phyloP scores from a whole-genome alignment of 2,329 filamentous ascomycete genomes.

The Phialophora expanda region DNA sequence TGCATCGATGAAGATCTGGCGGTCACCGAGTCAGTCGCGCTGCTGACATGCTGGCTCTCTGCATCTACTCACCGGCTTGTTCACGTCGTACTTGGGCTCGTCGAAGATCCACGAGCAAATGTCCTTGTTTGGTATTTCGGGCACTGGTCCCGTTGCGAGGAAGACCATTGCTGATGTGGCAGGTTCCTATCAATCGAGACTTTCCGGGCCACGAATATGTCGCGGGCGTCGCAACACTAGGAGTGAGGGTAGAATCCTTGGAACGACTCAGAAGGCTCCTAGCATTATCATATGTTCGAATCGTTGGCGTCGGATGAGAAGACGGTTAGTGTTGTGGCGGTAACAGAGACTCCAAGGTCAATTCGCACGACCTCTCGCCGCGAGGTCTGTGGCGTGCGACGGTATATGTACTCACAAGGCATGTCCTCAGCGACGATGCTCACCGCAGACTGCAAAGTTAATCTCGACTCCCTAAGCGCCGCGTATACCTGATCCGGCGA shows the following conservation, averaged over 20 bases:
- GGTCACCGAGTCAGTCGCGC: background rate
- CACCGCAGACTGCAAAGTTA: background rate
- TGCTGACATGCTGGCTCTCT: background rate
- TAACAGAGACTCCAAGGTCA: background rate
- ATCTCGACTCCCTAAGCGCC: background rate
- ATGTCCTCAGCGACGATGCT: background rate
- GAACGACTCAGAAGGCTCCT: background rate
- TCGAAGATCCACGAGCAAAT: slow-evolving; percentile 63
- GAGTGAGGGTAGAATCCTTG: background rate
- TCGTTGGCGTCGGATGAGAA: background rate
- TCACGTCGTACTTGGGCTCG: slow-evolving; percentile 54
- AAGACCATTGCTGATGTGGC: slow-evolving; percentile 12
- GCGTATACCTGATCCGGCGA: background rate
- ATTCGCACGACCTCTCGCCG: background rate
- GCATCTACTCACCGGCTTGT: slow-evolving; percentile 50
- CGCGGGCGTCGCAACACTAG: background rate
- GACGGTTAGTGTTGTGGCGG: background rate
- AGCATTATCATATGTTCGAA: background rate
- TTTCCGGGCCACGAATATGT: background rate
- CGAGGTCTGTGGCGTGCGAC: background rate
- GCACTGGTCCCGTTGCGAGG: slow-evolving; percentile 5
- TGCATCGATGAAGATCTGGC: slow-evolving; percentile 55
- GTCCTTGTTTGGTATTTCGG: slow-evolving; percentile 55
- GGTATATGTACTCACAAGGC: background rate
- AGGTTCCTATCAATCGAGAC: background rate